phyloP scores from a whole-genome alignment of 1,284 basidiomycete genomes.

The Naganishia albida region DNA sequence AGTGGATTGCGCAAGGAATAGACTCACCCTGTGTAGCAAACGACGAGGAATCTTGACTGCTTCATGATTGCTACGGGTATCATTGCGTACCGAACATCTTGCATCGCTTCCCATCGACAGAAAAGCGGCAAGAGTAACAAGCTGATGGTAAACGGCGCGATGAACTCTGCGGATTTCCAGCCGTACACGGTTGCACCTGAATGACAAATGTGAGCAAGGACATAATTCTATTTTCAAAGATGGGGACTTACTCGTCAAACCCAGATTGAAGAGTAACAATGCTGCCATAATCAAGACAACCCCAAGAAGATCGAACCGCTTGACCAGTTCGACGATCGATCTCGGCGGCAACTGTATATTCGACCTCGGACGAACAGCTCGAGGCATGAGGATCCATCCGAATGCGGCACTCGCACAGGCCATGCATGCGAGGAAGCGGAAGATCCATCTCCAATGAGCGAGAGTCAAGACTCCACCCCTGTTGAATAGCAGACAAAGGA shows the following conservation, averaged over 20 bases:
- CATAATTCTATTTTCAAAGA: neutral
- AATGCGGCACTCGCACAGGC: neutral
- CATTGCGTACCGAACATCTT: slow-evolving; percentile 4
- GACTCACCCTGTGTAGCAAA: slow-evolving; percentile 12
- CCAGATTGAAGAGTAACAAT: slow-evolving; percentile 15
- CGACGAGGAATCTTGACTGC: slow-evolving; percentile 6
- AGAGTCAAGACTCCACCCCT: slow-evolving; percentile 28
- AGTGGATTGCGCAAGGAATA: neutral
- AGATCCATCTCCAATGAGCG: slow-evolving; percentile 42
- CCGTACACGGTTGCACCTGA: slow-evolving; percentile 20
- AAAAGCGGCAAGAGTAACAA: neutral
- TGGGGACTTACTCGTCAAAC: slow-evolving; percentile 1
- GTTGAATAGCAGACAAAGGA: neutral
- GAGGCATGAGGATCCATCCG: slow-evolving; percentile 24
- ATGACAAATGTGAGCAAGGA: neutral
- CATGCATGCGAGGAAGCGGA: slow-evolving; percentile 47
- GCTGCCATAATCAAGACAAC: slow-evolving; percentile 6
- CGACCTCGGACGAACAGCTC: neutral
- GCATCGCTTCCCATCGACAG: slow-evolving; percentile 9
- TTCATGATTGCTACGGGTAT: slow-evolving; percentile 20
- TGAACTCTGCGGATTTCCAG: neutral
- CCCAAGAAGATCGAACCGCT: slow-evolving; percentile 11
- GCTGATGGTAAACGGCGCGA: slow-evolving; percentile 9
- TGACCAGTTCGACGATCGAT: neutral
- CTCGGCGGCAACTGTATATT: too few species aligned